Evolutionary conservation across 768 basidiomycete genomes (phyloP), one percentile per base, ranked within the genome.

Genomic region (Naematelia encephala): DNA sequence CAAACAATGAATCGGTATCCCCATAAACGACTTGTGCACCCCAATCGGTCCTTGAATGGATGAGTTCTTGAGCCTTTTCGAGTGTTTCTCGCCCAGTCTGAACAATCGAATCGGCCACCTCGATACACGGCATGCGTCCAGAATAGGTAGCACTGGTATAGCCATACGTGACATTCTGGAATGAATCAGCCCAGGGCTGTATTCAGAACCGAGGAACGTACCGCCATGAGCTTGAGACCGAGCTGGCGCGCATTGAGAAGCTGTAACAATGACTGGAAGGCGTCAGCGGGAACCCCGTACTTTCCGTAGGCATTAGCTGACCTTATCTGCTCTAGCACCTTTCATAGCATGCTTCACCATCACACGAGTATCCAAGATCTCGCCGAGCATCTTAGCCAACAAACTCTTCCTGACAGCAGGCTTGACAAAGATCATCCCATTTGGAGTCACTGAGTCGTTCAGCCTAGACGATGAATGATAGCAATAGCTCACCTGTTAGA

Each of bases 341-440:
- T 97, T 97, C 92, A 96, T 92, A 2, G 90, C 91, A 63, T 91
- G 87, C 74, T 97, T 99, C 23, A 99, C 88, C 96, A 99, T 98
- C 3, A 97, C 90, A 54, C 96, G 82, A 16, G 94, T 97, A 53
- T 97, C 90, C 62, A 99, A 80, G 2, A 98, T 80, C 77, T 99
- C 96, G 2, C 82, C 83, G 62, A 99, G 80, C 94, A 99, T 97
- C 60, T 93, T 86, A 2, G 86, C 85, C 10, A 99, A 80, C 4
- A 96, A 81, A 16, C 91, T 91, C 70, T 85, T 87, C 21, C 96
- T 84, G 2, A 97, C 86, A 47, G 82, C 81, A 0, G 86, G 81
- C 70, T 94, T 96, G 59, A 91, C 88, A 74, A 91, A 99, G 79
- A 97, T 85, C 60, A 97, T 87, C 2, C 96, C 96, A 71, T 96